Evolutionary conservation across 306 rosid species (phyloP), one percentile per base, ranked within the genome.

Genomic region (Quercus robur): DNA sequence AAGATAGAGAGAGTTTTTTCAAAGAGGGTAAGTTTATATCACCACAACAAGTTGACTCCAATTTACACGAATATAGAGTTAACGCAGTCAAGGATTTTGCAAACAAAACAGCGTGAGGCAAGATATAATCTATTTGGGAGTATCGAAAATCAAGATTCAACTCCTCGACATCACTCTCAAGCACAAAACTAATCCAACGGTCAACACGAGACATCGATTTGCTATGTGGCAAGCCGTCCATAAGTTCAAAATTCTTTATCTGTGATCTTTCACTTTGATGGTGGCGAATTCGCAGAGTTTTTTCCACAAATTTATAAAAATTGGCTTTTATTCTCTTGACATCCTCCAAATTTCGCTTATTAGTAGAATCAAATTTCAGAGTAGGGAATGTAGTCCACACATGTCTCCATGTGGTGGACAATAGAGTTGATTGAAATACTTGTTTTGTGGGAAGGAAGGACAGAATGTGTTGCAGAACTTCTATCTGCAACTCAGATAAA

Each of bases 371-470:
- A 11, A 80, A 44, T 17, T 59, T 72, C 71, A 86, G 56, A 5
- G 55, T 46, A 38, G 89, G 83, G 71, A 70, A 86, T 2, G 81
- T 76, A 38, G 17, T 13, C 83, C 83, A 74, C 28, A 79, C 70
- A 3, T 80, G 78, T 10, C 25, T 67, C 87, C 89, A 83, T 1
- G 19, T 55, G 75, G 77, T 77, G 56, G 87, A 80, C 63, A 86
- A 83, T 71, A 86, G 62, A 77, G 78, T 77, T 17, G 87, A 80
- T 79, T 79, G 79, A 49, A 33, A 74, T 54, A 79, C 86, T 62
- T 80, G 80, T 52, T 77, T 70, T 19, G 64, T 38, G 13, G 89
- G 83, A 13, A 83, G 35, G 71, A 73, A 77, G 6, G 87, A 80
- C 7, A 74, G 25, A 64, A 86, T 86, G 63, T 74, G 78, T 67